Evolutionary conservation across 805 yeast genomes (phyloP).

Genomic region (Monosporozyma unispora): DNA sequence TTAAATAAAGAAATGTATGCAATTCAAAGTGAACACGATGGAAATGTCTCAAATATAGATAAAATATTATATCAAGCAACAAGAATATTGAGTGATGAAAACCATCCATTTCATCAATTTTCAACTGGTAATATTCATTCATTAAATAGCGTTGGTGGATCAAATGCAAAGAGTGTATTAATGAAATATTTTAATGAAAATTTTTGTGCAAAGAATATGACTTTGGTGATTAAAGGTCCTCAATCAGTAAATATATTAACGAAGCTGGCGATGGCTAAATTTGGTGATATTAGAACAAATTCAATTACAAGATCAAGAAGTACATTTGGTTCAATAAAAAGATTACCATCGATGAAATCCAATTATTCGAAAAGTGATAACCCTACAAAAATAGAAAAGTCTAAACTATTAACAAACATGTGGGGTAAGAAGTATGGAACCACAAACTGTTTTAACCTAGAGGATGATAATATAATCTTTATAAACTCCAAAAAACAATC

Average conservation of each 20-base stretch:
- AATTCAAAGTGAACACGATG: conserved; percentile 56
- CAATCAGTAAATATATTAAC: conserved; percentile 52
- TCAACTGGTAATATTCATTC: conserved; percentile 58
- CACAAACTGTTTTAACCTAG: conserved; percentile 18
- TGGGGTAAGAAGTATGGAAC: conserved; percentile 13
- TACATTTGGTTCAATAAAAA: conserved; percentile 6
- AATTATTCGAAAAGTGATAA: background rate
- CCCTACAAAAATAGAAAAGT: conserved; percentile 1
- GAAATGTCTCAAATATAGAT: conserved; percentile 37
- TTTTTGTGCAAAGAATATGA: conserved; percentile 42
- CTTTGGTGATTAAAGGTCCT: conserved; percentile 55
- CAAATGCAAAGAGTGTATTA: conserved; percentile 33
- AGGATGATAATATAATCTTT: conserved; percentile 24
- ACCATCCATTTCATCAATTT: conserved; percentile 52
- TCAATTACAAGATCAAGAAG: conserved; percentile 1
- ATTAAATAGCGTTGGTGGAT: conserved; percentile 30
- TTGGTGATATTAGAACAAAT: conserved; percentile 29
- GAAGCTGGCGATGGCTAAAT: conserved; percentile 40
- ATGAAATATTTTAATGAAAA: conserved; percentile 33
- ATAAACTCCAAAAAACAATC: conserved; percentile 33
- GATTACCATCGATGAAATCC: background rate
- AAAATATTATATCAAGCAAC: conserved; percentile 53
- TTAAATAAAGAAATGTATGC: conserved; percentile 48
- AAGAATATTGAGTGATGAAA: conserved; percentile 38
- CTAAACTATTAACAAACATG: conserved; percentile 18